A percentile compares a stretch with the other conserved stretches of the same genome.
Evolutionary conservation across 2,329 filamentous ascomycete species (phyloP).

Genomic region (Malbranchea zuffiana): DNA sequence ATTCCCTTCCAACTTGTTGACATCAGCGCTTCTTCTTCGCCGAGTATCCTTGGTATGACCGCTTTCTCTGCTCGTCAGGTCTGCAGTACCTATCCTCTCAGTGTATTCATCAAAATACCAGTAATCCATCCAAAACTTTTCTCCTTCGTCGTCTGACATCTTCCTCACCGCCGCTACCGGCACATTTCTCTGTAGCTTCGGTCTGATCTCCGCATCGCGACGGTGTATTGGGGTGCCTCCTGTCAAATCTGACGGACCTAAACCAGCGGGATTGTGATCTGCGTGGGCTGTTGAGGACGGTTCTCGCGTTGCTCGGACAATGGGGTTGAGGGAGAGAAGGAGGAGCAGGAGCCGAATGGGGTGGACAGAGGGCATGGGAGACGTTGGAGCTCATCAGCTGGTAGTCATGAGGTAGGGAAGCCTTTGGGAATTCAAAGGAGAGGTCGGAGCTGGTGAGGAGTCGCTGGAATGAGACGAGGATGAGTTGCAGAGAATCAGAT

Average conservation of each 20-base stretch:
- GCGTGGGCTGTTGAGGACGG: too few relatives aligned
- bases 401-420: too few relatives aligned
- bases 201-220: slow-evolving; percentile 22
- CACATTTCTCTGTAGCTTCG: slow-evolving; percentile 20
- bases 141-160: slow-evolving; percentile 37
- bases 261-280: neutral
- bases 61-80: neutral
- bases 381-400: too few relatives aligned
- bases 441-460: too few relatives aligned
- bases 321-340: too few relatives aligned
- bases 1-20: neutral
- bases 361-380: too few relatives aligned
- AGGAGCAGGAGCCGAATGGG: too few relatives aligned
- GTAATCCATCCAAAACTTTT: slow-evolving; percentile 40
- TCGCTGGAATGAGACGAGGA: too few relatives aligned
- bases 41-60: slow-evolving; percentile 2
- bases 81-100: neutral
- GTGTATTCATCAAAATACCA: slow-evolving; percentile 28
- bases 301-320: too few relatives aligned
- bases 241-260: neutral
- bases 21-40: neutral
- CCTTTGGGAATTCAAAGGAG: too few relatives aligned
- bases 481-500: too few relatives aligned
- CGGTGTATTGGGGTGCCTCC: neutral
- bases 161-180: slow-evolving; percentile 30